Evolutionary conservation across 2,329 filamentous ascomycete species (phyloP).

Genomic region (Fusarium sp.): DNA sequence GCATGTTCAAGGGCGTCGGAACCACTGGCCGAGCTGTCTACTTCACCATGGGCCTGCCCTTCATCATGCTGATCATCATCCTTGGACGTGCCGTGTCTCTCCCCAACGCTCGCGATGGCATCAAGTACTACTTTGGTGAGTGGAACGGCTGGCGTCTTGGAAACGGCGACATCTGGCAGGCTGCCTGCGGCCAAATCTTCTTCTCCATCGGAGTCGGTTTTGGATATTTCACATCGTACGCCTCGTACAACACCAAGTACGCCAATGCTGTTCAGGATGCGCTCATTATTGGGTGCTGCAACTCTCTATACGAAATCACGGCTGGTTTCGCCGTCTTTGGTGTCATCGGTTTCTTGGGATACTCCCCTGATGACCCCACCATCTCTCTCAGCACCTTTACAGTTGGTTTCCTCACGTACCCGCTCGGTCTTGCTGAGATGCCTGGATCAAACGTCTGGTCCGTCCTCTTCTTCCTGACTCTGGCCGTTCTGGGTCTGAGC

Average conservation of each 20-base stretch:
- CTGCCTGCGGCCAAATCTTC: slow-evolving; percentile 61
- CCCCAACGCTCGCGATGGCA: slow-evolving; percentile 61
- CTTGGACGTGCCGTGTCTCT: slow-evolving; percentile 63
- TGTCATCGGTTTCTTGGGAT: slow-evolving; percentile 58
- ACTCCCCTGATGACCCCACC: slow-evolving; percentile 46
- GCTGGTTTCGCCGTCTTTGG: slow-evolving; percentile 59
- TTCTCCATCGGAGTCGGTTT: slow-evolving; percentile 62
- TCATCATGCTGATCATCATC: slow-evolving; percentile 64
- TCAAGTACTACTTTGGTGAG: slow-evolving; percentile 54
- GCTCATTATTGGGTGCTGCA: slow-evolving; percentile 64
- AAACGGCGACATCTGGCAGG: slow-evolving; percentile 57
- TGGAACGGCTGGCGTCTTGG: slow-evolving; percentile 58
- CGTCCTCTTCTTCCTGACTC: slow-evolving; percentile 64
- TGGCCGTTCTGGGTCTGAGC: slow-evolving; percentile 65
- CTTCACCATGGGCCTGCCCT: slow-evolving; percentile 67
- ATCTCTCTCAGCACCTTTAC: slow-evolving; percentile 58
- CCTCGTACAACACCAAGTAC: slow-evolving; percentile 65
- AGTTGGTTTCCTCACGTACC: slow-evolving; percentile 65
- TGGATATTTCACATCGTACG: slow-evolving; percentile 67
- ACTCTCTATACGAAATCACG: slow-evolving; percentile 65
- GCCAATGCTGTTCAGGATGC: slow-evolving; percentile 66
- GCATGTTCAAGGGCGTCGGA: slow-evolving; percentile 67
- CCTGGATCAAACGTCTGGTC: slow-evolving; percentile 67
- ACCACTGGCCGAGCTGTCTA: slow-evolving; percentile 67
- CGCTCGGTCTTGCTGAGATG: slow-evolving; percentile 65